These are phyloP conservation scores for Penicillium steckii DNA, from an alignment of 495 filamentous ascomycete species.

Conservation along the genomic window DNA sequence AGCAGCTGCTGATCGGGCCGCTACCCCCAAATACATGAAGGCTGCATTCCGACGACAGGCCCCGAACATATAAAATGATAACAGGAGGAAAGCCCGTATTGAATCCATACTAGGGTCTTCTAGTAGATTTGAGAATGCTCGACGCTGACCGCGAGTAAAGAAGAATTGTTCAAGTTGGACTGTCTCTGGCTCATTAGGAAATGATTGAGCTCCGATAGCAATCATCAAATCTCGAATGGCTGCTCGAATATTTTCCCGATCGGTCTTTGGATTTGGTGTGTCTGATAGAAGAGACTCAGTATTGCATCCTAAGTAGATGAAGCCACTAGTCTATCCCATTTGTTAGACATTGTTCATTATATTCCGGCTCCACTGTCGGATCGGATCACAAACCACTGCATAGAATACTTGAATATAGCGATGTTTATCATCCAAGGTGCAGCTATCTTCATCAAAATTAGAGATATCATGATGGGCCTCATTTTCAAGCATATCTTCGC, in stretches of 20 bases:
- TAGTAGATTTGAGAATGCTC: constrained; percentile 36
- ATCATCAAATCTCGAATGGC: constrained; percentile 39
- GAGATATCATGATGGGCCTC: constrained; percentile 33
- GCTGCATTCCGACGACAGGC: constrained; percentile 48
- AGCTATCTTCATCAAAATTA: constrained; percentile 22
- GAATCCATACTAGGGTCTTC: constrained; percentile 44
- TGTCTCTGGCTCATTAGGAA: constrained; percentile 17
- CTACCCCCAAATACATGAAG: constrained; percentile 50
- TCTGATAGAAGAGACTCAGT: constrained; percentile 8
- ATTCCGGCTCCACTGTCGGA: constrained; percentile 1
- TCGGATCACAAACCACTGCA: constrained; percentile 24
- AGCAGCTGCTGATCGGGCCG: constrained; percentile 41
- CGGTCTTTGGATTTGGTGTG: constrained; percentile 11
- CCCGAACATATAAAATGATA: constrained; percentile 50
- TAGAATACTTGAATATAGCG: constrained; percentile 29
- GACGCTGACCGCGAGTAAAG: constrained; percentile 38
- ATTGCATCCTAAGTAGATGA: constrained; percentile 23
- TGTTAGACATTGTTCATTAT: background rate
- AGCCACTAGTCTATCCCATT: constrained; percentile 31
- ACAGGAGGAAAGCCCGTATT: constrained; percentile 39
- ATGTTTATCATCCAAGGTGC: constrained; percentile 19
- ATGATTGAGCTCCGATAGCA: constrained; percentile 44
- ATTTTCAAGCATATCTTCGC: constrained; percentile 43
- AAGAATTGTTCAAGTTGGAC: constrained; percentile 31
- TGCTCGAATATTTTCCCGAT: constrained; percentile 21